These are phyloP conservation scores for Epichloe festucae DNA, from an alignment of 2,329 filamentous ascomycete species.

Conservation along the genomic window DNA sequence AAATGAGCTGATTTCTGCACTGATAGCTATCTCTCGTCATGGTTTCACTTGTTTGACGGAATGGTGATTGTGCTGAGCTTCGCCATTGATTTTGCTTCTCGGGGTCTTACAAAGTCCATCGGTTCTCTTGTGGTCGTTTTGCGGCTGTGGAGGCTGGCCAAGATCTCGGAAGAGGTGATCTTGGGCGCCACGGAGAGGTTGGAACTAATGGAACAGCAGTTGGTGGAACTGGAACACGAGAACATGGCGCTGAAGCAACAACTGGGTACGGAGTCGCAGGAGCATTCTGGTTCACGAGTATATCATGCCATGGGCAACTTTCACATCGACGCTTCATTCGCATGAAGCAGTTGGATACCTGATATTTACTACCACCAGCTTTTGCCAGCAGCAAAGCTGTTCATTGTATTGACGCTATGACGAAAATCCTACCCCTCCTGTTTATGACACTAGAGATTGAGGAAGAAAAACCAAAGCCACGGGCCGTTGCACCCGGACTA, in stretches of 20 bases:
- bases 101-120: slow-evolving; percentile 48
- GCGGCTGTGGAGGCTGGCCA: slow-evolving; percentile 55
- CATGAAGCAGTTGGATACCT: not conserved
- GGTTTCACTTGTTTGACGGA: slow-evolving; percentile 53
- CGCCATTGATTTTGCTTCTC: slow-evolving; percentile 45
- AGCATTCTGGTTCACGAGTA: slow-evolving; percentile 8
- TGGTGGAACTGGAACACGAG: slow-evolving; percentile 38
- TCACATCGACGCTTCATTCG: not conserved
- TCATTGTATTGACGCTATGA: not conserved
- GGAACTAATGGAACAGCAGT: slow-evolving; percentile 39
- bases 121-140: slow-evolving; percentile 54
- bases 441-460: not conserved
- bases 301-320: not conserved
- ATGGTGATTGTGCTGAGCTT: slow-evolving; percentile 49
- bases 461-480: not conserved
- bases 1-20: not conserved
- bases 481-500: slow-evolving; percentile 1
- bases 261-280: slow-evolving; percentile 9
- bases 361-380: not conserved
- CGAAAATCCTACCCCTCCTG: not conserved
- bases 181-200: slow-evolving; percentile 50
- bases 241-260: slow-evolving; percentile 19
- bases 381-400: not conserved
- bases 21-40: slow-evolving; percentile 39
- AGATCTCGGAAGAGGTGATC: slow-evolving; percentile 56